Evolutionary conservation across 2,329 filamentous ascomycete genomes (phyloP).

Genomic region (Alternaria triticina): DNA sequence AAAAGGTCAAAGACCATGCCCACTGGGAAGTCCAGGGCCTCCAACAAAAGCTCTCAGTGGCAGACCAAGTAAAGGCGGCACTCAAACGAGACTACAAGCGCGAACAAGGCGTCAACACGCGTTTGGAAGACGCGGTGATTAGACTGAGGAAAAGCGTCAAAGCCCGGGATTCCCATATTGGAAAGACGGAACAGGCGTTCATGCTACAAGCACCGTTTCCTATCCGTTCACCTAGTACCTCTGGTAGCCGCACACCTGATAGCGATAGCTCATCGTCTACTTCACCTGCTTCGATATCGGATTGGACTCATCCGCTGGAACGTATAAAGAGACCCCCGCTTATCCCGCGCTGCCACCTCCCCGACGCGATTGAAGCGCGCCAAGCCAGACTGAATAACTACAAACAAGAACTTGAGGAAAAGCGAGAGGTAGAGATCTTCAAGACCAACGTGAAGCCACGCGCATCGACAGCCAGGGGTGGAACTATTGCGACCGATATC

Average conservation of each 20-base stretch:
- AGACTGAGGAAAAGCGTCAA: not conserved
- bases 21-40: constrained; percentile 9
- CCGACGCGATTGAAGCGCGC: not conserved
- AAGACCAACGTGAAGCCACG: not conserved
- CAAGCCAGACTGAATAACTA: not conserved
- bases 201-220: not conserved
- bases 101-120: not conserved
- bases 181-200: not conserved
- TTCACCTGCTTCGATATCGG: not conserved
- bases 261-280: not conserved
- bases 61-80: constrained; percentile 1
- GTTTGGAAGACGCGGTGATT: not conserved
- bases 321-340: not conserved
- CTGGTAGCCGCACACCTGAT: not conserved
- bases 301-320: not conserved
- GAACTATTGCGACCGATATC: not conserved
- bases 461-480: not conserved
- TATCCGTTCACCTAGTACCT: not conserved
- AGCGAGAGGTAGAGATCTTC: not conserved
- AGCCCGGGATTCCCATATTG: not conserved
- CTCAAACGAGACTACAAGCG: not conserved
- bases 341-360: not conserved
- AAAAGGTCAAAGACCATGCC: constrained; percentile 6
- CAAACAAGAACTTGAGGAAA: not conserved
- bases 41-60: constrained; percentile 3